Percentiles rank a stretch among this genome's conserved stretches.
phyloP scores from a whole-genome alignment of 2,329 filamentous ascomycete species.

The Aspergillus thermomutatus region DNA sequence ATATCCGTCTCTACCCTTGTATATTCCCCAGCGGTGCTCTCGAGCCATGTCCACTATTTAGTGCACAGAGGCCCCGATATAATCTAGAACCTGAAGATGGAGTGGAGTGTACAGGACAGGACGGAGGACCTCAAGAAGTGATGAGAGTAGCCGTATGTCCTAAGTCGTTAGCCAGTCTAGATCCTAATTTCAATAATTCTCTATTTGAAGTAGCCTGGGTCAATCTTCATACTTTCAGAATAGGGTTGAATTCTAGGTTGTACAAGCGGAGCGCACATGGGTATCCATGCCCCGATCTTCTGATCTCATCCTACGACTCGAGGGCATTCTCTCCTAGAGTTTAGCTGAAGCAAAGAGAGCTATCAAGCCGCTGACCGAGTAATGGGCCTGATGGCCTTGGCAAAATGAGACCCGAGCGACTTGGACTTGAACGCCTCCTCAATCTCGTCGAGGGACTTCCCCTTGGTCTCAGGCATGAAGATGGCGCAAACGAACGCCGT shows the following conservation, averaged over 20 bases:
- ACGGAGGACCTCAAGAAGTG: not conserved
- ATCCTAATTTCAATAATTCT: not conserved
- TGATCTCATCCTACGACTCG: not conserved
- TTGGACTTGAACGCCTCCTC: constrained; percentile 44
- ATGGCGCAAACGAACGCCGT: constrained; percentile 39
- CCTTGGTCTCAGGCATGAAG: constrained; percentile 53
- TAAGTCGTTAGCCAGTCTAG: not conserved
- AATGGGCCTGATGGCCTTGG: not conserved
- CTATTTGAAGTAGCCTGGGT: not conserved
- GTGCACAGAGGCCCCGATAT: not conserved
- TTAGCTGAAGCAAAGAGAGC: not conserved
- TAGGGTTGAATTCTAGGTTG: not conserved
- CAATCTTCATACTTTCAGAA: not conserved
- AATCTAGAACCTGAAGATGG: not conserved
- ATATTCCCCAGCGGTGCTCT: constrained; percentile 8
- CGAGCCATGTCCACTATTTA: not conserved
- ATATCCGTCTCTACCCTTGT: constrained; percentile 15
- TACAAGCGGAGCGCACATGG: not conserved
- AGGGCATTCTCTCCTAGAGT: too few species aligned
- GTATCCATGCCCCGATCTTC: not conserved
- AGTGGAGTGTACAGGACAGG: not conserved
- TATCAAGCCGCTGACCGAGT: not conserved
- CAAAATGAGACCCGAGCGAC: constrained; percentile 3
- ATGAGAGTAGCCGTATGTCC: not conserved
- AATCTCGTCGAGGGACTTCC: constrained; percentile 49